Conservation (phyloP, 164 flowering plant species). For the Chloranthus sessilifolius region DNA sequence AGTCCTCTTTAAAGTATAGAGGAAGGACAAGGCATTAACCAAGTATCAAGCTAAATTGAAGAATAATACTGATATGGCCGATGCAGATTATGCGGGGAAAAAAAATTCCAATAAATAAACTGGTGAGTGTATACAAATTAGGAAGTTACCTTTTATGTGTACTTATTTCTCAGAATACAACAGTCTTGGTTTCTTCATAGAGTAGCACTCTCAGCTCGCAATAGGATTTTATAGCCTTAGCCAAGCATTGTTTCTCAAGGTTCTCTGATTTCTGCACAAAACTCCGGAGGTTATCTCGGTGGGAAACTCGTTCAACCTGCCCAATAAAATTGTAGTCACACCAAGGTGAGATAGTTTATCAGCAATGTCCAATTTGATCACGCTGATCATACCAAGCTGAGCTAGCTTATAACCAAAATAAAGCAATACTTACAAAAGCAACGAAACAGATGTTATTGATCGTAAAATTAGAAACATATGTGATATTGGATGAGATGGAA, state of each 20-base stretch:
- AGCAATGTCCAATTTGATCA: neutral
- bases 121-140: no score
- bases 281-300: conserved; percentile 72
- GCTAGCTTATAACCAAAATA: neutral
- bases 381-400: neutral
- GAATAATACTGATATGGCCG: no score
- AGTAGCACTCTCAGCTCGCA: conserved; percentile 88
- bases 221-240: conserved; percentile 78
- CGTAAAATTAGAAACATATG: no score
- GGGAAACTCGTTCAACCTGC: conserved; percentile 96
- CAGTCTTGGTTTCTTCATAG: conserved; percentile 63
- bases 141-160: neutral
- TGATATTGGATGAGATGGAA: no score
- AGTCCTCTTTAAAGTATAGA: no score
- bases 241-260: conserved; percentile 84
- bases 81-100: no score
- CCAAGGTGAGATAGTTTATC: neutral
- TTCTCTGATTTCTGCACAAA: conserved; percentile 83
- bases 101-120: no score
- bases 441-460: no score
- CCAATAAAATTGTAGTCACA: conserved; percentile 2
- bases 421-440: neutral
- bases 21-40: no score
- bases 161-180: conserved; percentile 50
- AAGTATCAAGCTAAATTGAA: no score